Evolutionary conservation across 2,329 filamentous ascomycete genomes (phyloP).

Genomic region (Neofusicoccum laricinum): DNA sequence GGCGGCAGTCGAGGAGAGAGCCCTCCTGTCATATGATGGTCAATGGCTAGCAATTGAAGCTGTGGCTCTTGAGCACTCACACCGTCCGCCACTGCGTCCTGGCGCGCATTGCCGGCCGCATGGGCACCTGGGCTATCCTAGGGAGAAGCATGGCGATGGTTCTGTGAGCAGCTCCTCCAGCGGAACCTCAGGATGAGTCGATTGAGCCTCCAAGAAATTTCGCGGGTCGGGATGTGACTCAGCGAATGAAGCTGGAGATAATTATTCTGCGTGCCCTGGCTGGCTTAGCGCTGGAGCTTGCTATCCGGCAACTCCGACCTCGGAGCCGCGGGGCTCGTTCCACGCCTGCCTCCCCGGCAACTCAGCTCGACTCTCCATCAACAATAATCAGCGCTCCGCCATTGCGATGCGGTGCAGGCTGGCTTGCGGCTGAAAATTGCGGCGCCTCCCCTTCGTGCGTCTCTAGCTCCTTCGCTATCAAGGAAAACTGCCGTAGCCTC

Average conservation of each 20-base stretch:
- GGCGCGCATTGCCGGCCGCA: constrained; percentile 5
- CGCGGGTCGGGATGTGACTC: constrained; percentile 4
- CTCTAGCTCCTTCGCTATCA: no score
- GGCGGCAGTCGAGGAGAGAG: constrained; percentile 22
- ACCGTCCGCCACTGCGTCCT: constrained; percentile 13
- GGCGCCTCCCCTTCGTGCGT: not conserved
- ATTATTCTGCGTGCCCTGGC: constrained; percentile 9
- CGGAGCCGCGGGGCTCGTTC: not conserved
- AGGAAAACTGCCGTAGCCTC: no score
- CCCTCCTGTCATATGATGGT: constrained; percentile 7
- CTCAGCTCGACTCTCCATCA: not conserved
- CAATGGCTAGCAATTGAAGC: not conserved
- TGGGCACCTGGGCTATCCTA: not conserved
- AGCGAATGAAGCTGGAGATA: constrained; percentile 13
- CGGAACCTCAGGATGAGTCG: not conserved
- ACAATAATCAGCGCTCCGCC: not conserved
- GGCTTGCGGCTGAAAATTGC: not conserved
- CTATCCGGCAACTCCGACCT: not conserved
- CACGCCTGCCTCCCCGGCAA: not conserved
- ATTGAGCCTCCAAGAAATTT: constrained; percentile 9
- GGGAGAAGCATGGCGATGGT: constrained; percentile 15
- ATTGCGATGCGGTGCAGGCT: not conserved
- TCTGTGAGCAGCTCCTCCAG: not conserved
- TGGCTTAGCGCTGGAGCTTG: constrained; percentile 13
- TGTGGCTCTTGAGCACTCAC: constrained; percentile 1